Evolutionary conservation across 345 rosid species (phyloP), one percentile per base, ranked within the genome.

Genomic region (Gossypium mustelinum): DNA sequence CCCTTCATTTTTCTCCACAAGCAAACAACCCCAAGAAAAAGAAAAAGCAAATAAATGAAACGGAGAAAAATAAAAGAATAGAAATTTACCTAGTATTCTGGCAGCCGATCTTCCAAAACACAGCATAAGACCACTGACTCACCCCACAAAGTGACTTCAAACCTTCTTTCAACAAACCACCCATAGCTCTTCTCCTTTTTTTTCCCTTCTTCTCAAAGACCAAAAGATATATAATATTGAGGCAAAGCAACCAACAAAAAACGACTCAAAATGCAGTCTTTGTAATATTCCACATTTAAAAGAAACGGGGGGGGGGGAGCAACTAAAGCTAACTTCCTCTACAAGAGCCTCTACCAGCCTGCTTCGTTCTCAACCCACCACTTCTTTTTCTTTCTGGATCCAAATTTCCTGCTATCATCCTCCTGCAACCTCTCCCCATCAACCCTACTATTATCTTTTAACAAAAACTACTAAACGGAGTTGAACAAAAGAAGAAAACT

Each of bases 281-380:
- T 48, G 10, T 14, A 58, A n/a, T 60, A 59, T 45, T 55, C 67
- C 76, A 73, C 44, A 59, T 48, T 39, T 54, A 83, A 77, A 58
- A 78, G 74, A 65, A 78, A 74, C 66, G 16, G 34, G 68, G 17
- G 39, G 51, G 39, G 54, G 11, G 25, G 61, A 1, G 48, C 16
- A 29, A 64, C 77, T n/a, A 81, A 70, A 76, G 57, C 98, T 95
- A 95, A 88, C 98, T 95, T 72, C 99, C 99, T 55, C 99, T 89
- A 86, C 99, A 95, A 72, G 99, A 95, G 75, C 94, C 97, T 84
- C 98, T 72, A 41, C 99, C 99, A 34, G 98, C 98, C 81, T 95
- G 99, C 80, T 93, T 88, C 17, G 97, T 93, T 82, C 97, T 85
- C 64, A 91, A 88, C n/a, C 94, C 99, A 2, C 97, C 99, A 75